Base-by-base conservation (phyloP, 2,329 filamentous ascomycete genomes). In the Pyricularia sp. region DNA sequence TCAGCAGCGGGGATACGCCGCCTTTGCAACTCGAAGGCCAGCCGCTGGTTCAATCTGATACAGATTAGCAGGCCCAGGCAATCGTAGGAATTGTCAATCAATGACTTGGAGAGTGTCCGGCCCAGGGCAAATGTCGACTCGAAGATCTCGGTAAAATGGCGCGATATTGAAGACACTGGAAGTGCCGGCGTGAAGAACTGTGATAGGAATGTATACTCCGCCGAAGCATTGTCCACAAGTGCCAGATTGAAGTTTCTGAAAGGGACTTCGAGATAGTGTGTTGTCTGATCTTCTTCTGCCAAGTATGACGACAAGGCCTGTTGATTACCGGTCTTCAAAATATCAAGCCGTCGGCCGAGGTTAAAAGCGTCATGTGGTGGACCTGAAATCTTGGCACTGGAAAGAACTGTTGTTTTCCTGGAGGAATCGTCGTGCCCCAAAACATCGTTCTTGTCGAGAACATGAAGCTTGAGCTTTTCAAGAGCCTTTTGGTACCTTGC, bases 221-320 rank as follows among this genome's bases (percentile, higher is more conserved):
- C 92, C 1, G 92, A 94, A 0, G 93, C 91, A 74, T 99, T 99
- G 79, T 99, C 95, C 71, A 97, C 86, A 25, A 99, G 83, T 0
- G 95, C 94, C 64, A 97, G 86, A 75, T 98, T 98, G 82, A 97
- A 97, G 76, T 97, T 94, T 59, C 93, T 89, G 78, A 99, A 99
- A 0, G 93, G 91, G 0, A 91, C 85, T 80, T 99, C 95, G 7
- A 97, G 85, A 73, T 97, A 95, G 76, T 98, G 94, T 1, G 88
- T 88, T 0, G 88, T 82, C 73, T 93, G 90, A 75, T 97, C 93
- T 77, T 98, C 94, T 78, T 98, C 95, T 0, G 93, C 94, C 9
- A 97, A 82, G 76, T 97, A 94, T 0, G 94, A 94, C 2, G 94
- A 90, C 42, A 98, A 81, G 0, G 95, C 94, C 59, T 87, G 84